Percentiles rank a stretch among this genome's conserved stretches.
These are phyloP conservation scores for Pholiota molesta DNA, from an alignment of 768 basidiomycete species.

Conservation along the genomic window DNA sequence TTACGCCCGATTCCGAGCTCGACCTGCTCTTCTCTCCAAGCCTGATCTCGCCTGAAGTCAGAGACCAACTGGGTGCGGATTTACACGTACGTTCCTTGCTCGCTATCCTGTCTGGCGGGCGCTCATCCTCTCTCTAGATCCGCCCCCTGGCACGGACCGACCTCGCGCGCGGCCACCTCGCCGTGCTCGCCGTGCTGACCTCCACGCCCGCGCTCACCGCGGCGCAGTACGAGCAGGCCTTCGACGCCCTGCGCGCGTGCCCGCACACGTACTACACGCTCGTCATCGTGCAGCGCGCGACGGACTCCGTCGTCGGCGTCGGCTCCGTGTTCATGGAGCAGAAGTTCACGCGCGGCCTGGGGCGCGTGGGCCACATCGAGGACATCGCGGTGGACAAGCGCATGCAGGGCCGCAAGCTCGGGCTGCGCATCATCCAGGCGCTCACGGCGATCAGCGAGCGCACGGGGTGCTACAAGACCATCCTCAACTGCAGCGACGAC, in stretches of 20 bases:
- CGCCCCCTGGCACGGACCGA: conserved; percentile 90
- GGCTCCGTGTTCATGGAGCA: conserved; percentile 89
- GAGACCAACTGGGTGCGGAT: conserved; percentile 58
- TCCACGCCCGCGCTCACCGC: conserved; percentile 69
- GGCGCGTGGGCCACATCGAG: conserved; percentile 93
- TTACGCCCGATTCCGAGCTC: conserved; percentile 66
- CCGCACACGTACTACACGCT: conserved; percentile 78
- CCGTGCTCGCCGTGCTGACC: conserved; percentile 79
- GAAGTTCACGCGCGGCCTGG: conserved; percentile 90
- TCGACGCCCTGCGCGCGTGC: conserved; percentile 55
- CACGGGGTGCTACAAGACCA: conserved; percentile 92
- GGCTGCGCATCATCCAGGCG: conserved; percentile 83
- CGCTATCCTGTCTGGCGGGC: neutral
- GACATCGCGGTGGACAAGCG: conserved; percentile 92
- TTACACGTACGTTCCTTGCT: conserved; percentile 57
- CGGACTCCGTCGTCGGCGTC: conserved; percentile 81
- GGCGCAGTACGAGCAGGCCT: conserved; percentile 71
- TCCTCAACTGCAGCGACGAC: conserved; percentile 88
- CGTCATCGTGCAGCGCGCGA: conserved; percentile 76
- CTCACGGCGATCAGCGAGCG: conserved; percentile 83
- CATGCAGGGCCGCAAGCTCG: conserved; percentile 92
- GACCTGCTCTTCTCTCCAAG: conserved; percentile 79
- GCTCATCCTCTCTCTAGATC: conserved; percentile 50
- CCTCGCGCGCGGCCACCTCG: conserved; percentile 78
- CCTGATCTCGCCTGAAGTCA: conserved; percentile 70